Percentiles rank a stretch among this genome's conserved stretches.
These are phyloP conservation scores for Rhodamnia rubescens DNA, from an alignment of 345 rosid species.

Conservation along the genomic window DNA sequence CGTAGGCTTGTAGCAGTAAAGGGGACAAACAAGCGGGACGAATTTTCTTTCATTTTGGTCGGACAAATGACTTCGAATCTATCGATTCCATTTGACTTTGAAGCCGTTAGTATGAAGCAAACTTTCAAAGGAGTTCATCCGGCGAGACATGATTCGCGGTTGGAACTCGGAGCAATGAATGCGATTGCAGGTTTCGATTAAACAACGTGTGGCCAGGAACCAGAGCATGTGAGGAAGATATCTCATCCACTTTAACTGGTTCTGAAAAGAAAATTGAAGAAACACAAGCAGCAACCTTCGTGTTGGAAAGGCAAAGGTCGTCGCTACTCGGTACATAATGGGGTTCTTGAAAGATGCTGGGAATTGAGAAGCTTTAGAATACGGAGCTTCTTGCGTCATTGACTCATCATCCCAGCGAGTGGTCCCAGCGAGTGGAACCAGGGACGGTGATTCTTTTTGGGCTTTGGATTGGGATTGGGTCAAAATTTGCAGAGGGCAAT, in stretches of 20 bases:
- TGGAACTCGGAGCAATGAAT: no score
- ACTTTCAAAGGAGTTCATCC: background rate
- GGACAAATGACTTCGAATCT: background rate
- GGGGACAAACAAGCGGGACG: background rate
- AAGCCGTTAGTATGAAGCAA: background rate
- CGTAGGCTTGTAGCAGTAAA: background rate
- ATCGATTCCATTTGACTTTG: background rate
- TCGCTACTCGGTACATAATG: background rate
- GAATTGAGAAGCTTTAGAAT: background rate
- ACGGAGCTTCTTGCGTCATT: background rate
- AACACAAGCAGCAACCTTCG: background rate
- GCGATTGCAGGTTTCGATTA: no score
- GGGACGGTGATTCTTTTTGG: background rate
- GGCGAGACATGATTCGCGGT: no score
- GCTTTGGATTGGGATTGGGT: background rate
- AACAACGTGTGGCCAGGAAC: no score
- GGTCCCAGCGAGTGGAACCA: no score
- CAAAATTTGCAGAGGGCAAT: no score
- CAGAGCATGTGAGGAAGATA: background rate
- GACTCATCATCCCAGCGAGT: no score
- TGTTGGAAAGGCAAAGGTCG: background rate
- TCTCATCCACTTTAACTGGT: background rate
- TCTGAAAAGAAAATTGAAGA: background rate
- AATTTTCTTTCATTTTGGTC: background rate
- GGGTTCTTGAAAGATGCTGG: background rate